Evolutionary conservation across 2,329 filamentous ascomycete species (phyloP).

Genomic region (Pezicula carpinea): DNA sequence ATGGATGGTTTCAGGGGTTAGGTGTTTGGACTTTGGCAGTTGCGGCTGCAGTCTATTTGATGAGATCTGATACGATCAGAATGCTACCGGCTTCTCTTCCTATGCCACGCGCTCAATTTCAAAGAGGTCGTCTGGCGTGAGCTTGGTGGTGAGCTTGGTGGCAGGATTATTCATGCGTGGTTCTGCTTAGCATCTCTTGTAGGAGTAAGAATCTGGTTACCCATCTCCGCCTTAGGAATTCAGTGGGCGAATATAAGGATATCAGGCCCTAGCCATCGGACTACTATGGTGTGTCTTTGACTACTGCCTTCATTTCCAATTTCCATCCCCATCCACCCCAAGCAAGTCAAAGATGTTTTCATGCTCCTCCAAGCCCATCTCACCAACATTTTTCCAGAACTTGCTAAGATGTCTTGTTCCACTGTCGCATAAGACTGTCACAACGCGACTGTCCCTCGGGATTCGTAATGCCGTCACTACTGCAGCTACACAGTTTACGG

Average conservation of each 20-base stretch:
- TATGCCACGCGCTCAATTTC: background rate
- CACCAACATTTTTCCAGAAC: slow-evolving; percentile 73
- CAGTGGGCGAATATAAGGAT: background rate
- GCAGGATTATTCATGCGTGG: too few species aligned
- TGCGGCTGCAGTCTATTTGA: background rate
- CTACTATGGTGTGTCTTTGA: too few species aligned
- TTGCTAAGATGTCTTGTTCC: slow-evolving; percentile 79
- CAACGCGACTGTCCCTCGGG: slow-evolving; percentile 57
- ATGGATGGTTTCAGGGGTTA: slow-evolving; percentile 26
- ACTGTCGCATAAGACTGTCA: slow-evolving; percentile 84
- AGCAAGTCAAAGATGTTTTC: slow-evolving; percentile 47
- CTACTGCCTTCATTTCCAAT: background rate
- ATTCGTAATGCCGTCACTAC: slow-evolving; percentile 62
- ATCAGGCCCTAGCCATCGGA: background rate
- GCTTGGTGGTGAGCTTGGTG: too few species aligned
- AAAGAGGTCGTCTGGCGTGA: too few species aligned
- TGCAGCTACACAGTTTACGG: slow-evolving; percentile 90
- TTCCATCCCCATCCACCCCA: slow-evolving; percentile 33
- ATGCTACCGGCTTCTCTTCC: background rate
- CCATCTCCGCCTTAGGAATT: too few species aligned
- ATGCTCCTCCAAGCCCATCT: slow-evolving; percentile 58
- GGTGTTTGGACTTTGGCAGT: slow-evolving; percentile 8
- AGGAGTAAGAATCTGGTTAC: too few species aligned
- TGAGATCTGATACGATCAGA: background rate
- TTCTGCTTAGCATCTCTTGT: too few species aligned